A percentile compares a stretch with the other conserved stretches of the same genome.
phyloP scores from a whole-genome alignment of 1,139 yeast genomes.

The Tardiomyces digboiensis region DNA sequence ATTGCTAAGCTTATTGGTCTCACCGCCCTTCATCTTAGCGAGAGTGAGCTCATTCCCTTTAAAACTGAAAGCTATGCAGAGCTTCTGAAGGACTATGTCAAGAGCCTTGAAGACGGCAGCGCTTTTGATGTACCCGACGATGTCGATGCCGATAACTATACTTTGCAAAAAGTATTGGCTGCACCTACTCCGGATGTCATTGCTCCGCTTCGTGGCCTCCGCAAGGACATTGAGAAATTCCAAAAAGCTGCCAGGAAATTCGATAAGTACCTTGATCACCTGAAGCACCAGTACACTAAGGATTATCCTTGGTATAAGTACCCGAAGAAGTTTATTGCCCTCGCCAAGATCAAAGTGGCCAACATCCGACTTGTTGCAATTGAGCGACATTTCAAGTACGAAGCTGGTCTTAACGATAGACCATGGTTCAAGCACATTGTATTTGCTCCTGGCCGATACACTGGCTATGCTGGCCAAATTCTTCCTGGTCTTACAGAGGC shows the following conservation, averaged over 20 bases:
- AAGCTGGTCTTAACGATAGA: conserved; percentile 56
- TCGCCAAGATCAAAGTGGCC: conserved; percentile 22
- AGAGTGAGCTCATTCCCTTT: conserved; percentile 35
- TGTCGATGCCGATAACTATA: neutral
- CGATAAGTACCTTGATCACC: conserved; percentile 20
- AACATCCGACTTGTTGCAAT: conserved; percentile 25
- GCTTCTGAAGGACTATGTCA: conserved; percentile 13
- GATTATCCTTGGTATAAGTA: conserved; percentile 26
- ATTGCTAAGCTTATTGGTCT: conserved; percentile 44
- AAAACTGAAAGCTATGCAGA: conserved; percentile 35
- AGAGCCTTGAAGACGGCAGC: conserved; percentile 9
- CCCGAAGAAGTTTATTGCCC: conserved; percentile 20
- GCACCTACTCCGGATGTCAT: neutral
- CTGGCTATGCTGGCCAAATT: conserved; percentile 80
- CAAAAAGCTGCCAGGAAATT: conserved; percentile 16
- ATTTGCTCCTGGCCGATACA: conserved; percentile 74
- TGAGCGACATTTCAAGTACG: conserved; percentile 58
- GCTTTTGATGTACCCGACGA: neutral
- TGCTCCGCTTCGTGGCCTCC: conserved; percentile 1
- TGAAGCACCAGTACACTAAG: conserved; percentile 19
- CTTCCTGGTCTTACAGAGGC: conserved; percentile 79
- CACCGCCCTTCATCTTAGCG: conserved; percentile 37
- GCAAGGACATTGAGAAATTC: conserved; percentile 19
- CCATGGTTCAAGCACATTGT: conserved; percentile 85
- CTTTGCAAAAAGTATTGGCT: neutral